phyloP scores from a whole-genome alignment of 2,329 filamentous ascomycete genomes.

The Blastomyces emzantsi region DNA sequence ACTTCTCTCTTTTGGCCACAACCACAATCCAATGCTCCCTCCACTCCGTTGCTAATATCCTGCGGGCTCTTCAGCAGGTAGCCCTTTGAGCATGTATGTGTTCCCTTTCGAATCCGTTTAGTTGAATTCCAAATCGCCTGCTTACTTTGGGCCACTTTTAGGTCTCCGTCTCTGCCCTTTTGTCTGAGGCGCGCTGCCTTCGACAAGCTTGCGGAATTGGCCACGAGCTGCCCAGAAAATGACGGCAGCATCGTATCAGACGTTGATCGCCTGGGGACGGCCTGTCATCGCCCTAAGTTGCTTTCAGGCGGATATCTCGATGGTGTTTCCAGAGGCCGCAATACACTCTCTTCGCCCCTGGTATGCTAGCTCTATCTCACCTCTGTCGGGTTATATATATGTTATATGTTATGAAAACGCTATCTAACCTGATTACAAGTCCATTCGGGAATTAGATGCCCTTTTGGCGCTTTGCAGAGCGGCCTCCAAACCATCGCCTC shows the following conservation, averaged over 20 bases:
- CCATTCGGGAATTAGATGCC: slow-evolving; percentile 82
- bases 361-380: slow-evolving; percentile 18
- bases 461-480: slow-evolving; percentile 86
- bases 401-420: slow-evolving; percentile 1
- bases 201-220: slow-evolving; percentile 36
- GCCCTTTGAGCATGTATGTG: slow-evolving; percentile 22
- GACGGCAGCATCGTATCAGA: slow-evolving; percentile 24
- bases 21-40: neutral
- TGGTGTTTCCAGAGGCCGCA: slow-evolving; percentile 30
- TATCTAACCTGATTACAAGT: slow-evolving; percentile 41
- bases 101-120: neutral
- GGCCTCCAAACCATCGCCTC: slow-evolving; percentile 61
- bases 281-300: slow-evolving; percentile 21
- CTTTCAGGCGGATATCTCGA: slow-evolving; percentile 27
- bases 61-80: slow-evolving; percentile 12
- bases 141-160: slow-evolving; percentile 21
- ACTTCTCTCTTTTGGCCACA: neutral
- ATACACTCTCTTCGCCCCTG: slow-evolving; percentile 35
- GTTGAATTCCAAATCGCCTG: neutral
- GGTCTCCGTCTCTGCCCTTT: slow-evolving; percentile 5
- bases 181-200: slow-evolving; percentile 30
- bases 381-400: neutral
- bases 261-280: slow-evolving; percentile 29
- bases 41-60: neutral
- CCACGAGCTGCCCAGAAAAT: slow-evolving; percentile 26